A percentile compares a stretch with the other conserved stretches of the same genome.
phyloP scores from a whole-genome alignment of 176 grass and related monocot species.

The Musa acuminata region DNA sequence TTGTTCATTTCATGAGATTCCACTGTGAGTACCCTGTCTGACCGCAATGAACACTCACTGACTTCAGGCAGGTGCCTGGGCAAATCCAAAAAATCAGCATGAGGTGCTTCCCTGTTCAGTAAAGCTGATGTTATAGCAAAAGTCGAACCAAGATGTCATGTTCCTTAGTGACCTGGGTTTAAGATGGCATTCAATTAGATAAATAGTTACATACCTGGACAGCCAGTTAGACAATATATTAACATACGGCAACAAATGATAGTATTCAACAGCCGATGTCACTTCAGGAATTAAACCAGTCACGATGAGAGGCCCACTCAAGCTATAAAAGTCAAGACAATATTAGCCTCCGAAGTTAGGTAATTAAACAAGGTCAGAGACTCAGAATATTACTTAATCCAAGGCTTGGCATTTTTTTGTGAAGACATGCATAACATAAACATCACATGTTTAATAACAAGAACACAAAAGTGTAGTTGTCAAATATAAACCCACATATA shows the following conservation, averaged over 20 bases:
- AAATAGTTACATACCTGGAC: constrained; percentile 31
- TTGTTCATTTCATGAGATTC: too few species aligned
- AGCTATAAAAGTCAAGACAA: constrained; percentile 18
- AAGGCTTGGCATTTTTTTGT: neutral
- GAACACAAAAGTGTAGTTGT: neutral
- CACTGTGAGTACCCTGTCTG: too few species aligned
- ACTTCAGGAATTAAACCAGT: constrained; percentile 11
- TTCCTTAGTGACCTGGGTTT: neutral
- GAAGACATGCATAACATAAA: constrained; percentile 5
- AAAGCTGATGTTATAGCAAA: neutral
- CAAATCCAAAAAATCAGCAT: constrained; percentile 1
- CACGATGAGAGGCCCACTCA: constrained; percentile 37
- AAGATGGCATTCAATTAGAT: neutral
- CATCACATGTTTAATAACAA: too few species aligned
- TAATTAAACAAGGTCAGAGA: too few species aligned
- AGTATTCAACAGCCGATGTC: constrained; percentile 37
- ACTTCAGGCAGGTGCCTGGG: constrained; percentile 4
- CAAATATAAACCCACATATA: constrained; percentile 2
- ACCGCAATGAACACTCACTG: neutral
- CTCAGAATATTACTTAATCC: neutral
- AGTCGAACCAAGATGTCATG: neutral
- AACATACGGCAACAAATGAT: constrained; percentile 52
- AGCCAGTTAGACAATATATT: constrained; percentile 26
- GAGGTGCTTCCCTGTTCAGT: constrained; percentile 27
- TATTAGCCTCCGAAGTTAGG: neutral